A percentile compares a stretch with the other conserved stretches of the same genome.
These are phyloP conservation scores for Entophlyctis helioformis DNA, from an alignment of 192 early-diverging fungal genomes.

Conservation along the genomic window DNA sequence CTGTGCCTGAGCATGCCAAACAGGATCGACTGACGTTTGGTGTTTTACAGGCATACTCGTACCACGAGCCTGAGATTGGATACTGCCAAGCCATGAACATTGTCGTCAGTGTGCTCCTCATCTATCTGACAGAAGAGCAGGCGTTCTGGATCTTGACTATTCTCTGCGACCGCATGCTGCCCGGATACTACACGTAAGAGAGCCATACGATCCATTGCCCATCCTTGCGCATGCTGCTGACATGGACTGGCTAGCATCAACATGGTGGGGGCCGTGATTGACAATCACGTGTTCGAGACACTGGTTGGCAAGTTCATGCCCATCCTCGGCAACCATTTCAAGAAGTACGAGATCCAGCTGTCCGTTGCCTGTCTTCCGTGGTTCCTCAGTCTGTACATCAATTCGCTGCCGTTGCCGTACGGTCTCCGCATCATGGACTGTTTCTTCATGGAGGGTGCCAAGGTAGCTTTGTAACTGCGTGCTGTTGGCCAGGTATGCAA, in stretches of 20 bases:
- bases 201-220: neutral
- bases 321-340: conserved; percentile 68
- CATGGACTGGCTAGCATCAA: conserved; percentile 55
- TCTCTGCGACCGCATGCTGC: conserved; percentile 78
- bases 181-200: conserved; percentile 77
- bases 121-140: conserved; percentile 93
- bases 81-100: conserved; percentile 99
- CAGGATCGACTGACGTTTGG: neutral
- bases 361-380: conserved; percentile 95
- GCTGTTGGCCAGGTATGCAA: no score
- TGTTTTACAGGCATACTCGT: conserved; percentile 29
- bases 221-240: conserved; percentile 1
- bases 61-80: conserved; percentile 72
- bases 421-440: conserved; percentile 87
- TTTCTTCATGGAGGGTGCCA: conserved; percentile 95
- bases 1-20: no score
- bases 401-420: conserved; percentile 85
- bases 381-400: conserved; percentile 95
- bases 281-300: conserved; percentile 89
- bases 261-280: conserved; percentile 94
- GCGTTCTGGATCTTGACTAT: conserved; percentile 92
- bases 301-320: conserved; percentile 83
- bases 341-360: conserved; percentile 82
- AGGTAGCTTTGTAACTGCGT: no score
- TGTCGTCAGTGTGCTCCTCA: conserved; percentile 84